Base-by-base conservation (phyloP, 257 asterid genomes). In the Salvia rosmarinus region DNA sequence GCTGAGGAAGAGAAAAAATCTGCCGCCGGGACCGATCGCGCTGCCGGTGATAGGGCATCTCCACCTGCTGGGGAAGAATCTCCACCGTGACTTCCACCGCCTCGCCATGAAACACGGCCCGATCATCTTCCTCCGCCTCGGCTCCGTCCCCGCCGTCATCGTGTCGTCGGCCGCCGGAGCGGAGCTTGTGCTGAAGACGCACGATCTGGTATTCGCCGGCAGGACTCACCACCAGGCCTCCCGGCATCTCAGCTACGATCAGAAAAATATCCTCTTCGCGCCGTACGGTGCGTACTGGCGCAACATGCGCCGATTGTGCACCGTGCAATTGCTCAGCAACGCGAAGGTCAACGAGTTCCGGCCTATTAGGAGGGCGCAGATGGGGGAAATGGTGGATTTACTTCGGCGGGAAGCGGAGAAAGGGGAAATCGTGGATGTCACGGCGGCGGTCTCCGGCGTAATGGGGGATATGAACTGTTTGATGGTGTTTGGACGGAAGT, bases 401-500 rank as follows among this genome's bases (percentile, higher is more conserved):
- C 68, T 82, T 6, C 71, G 30, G 32, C 19, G 13, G 42, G 43
- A 66, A 3, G 79, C 79, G 4, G 25, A 11, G 39, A 34, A 39
- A 0, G 3, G 73, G 19, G 65, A 61, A 58, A 57, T 39, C 1
- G 81, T 82, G 68, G 83, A 81, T 50, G 6, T 73, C 12, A 82
- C 78, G 57, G 66, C 57, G 2, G 71, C 8, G 21, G 21, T 82
- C 43, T 28, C 73, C 35, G 71, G 74, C 9, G 1, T 75, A 40
- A 52, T 25, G 16, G 78, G 71, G 58, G 69, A 81, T 58, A 66
- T 71, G 67, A 61, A 30, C 21, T 77, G 76, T 16, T 44, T 78
- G 75, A 78, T 78, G 78, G 73, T 74, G 63, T 77, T 81, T 65
- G 80, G 85, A 67, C 69, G 75, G 61, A 81, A 81, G 64, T 81